Conservation (phyloP, 208 protist genomes). For the Crithidia fasciculata region DNA sequence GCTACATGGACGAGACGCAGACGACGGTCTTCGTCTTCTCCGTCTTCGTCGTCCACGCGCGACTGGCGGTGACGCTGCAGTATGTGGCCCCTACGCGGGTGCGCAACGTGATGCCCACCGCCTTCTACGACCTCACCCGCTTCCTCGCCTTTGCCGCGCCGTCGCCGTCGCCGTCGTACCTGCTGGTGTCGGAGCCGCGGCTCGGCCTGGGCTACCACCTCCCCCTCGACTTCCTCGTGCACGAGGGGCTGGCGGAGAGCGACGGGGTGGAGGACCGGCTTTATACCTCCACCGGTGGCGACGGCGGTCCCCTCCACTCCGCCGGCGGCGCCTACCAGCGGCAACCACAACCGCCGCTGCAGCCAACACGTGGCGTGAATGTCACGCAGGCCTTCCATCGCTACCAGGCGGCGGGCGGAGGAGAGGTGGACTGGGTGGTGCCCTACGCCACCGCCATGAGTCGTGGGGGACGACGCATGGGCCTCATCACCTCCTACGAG, state of each 20-base stretch:
- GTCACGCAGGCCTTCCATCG: too few species aligned
- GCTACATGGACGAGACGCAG: constrained; percentile 69
- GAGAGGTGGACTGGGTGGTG: constrained; percentile 11
- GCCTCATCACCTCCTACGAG: constrained; percentile 71
- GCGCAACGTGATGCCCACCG: constrained; percentile 65
- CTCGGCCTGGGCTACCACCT: constrained; percentile 84
- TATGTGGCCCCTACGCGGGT: constrained; percentile 72
- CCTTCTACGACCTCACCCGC: constrained; percentile 79
- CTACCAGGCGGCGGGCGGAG: background rate
- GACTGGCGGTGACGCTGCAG: constrained; percentile 80
- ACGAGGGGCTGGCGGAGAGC: constrained; percentile 50
- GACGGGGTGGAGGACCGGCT: constrained; percentile 29
- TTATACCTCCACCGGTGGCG: constrained; percentile 12
- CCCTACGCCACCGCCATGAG: constrained; percentile 55
- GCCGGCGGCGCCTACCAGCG: background rate
- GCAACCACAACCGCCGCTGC: constrained; percentile 10
- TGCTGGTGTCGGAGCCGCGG: constrained; percentile 81
- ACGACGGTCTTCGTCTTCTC: constrained; percentile 68
- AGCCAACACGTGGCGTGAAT: constrained; percentile 21
- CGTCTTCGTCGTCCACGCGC: constrained; percentile 67
- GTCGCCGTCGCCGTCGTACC: constrained; percentile 75
- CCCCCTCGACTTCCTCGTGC: constrained; percentile 72
- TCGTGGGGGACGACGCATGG: constrained; percentile 51
- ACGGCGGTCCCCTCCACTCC: background rate
- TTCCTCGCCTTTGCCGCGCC: constrained; percentile 62